Percentiles rank a stretch among this genome's conserved stretches.
Evolutionary conservation across 345 rosid genomes (phyloP).

Genomic region (Syzygium oleosum): DNA sequence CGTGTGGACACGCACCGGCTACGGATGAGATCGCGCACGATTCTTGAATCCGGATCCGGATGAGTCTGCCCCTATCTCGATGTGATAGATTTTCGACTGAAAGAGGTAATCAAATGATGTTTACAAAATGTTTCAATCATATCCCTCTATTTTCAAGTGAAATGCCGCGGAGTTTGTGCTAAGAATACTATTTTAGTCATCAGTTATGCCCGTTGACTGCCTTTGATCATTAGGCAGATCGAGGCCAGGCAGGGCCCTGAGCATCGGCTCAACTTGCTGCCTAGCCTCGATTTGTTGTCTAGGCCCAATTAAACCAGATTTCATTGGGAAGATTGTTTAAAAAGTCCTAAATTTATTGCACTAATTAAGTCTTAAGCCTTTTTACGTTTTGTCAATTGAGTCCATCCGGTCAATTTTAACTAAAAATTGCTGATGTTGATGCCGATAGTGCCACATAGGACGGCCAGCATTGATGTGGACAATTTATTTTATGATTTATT

Average conservation of each 20-base stretch:
- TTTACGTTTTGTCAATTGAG: too few species aligned
- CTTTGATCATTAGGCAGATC: neutral
- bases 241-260: neutral
- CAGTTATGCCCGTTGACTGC: neutral
- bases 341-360: too few species aligned
- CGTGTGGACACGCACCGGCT: neutral
- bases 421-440: too few species aligned
- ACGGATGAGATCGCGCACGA: neutral
- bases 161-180: neutral
- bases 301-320: neutral
- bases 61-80: neutral
- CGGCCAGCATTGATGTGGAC: too few species aligned
- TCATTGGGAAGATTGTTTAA: too few species aligned
- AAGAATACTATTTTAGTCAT: neutral
- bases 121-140: neutral
- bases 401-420: too few species aligned
- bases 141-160: neutral
- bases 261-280: neutral
- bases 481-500: too few species aligned
- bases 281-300: neutral
- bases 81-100: neutral
- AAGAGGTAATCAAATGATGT: neutral
- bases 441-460: too few species aligned
- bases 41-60: neutral
- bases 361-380: too few species aligned